Evolutionary conservation across 2,329 filamentous ascomycete genomes (phyloP).

Genomic region (Talaromyces sp.): DNA sequence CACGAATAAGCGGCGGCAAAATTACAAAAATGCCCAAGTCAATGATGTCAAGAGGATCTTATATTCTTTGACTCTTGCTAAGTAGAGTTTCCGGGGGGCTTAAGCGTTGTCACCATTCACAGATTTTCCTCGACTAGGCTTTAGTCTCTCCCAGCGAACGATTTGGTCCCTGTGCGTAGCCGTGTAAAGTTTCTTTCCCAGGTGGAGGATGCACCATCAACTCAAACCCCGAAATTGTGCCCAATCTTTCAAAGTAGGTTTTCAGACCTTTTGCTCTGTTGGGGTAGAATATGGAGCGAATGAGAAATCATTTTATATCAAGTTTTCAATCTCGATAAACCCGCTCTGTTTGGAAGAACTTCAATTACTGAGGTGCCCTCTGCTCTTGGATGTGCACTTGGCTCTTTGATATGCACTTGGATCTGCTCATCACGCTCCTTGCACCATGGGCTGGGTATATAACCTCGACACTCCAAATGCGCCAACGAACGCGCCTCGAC

Average conservation of each 20-base stretch:
- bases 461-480: conserved; percentile 27
- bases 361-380: not conserved
- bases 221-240: not conserved
- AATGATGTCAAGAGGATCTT: not conserved
- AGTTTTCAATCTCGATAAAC: not conserved
- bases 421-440: not conserved
- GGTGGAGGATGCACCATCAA: not conserved
- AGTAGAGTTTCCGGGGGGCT: not conserved
- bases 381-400: not conserved
- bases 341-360: not conserved
- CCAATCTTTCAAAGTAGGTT: not conserved
- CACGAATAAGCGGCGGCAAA: not conserved
- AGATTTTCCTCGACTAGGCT: not conserved
- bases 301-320: not conserved
- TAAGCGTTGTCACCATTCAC: not conserved
- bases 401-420: not conserved
- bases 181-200: not conserved
- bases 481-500: conserved; percentile 21
- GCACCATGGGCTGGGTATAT: conserved; percentile 30
- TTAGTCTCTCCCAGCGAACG: not conserved
- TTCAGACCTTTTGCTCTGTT: not conserved
- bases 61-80: not conserved
- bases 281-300: not conserved
- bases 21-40: not conserved
- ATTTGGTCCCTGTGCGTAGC: not conserved